Conservation (phyloP, 2,329 filamentous ascomycete species). For the Apiospora phragmitis region DNA sequence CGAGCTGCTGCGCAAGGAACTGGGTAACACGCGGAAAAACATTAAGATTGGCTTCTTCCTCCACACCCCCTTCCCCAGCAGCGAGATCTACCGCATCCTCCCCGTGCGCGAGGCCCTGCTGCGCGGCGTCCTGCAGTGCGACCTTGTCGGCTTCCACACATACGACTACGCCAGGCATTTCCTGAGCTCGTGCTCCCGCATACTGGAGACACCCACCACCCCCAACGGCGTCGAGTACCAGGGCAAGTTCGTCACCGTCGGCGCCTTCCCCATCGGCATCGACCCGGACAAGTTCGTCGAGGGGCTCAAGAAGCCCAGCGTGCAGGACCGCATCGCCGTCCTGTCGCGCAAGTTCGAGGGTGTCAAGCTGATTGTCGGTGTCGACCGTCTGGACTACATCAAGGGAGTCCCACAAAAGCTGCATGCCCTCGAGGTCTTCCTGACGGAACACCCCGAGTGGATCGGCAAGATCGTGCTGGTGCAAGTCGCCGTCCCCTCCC, state of each 20-base stretch:
- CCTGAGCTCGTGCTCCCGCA: slow-evolving; percentile 92
- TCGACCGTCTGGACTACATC: slow-evolving; percentile 97
- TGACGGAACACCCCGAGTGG: slow-evolving; percentile 97
- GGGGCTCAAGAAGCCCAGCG: slow-evolving; percentile 79
- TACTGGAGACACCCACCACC: slow-evolving; percentile 79
- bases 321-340: slow-evolving; percentile 82
- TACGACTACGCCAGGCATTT: slow-evolving; percentile 99
- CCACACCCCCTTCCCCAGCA: slow-evolving; percentile 95
- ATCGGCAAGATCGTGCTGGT: slow-evolving; percentile 96
- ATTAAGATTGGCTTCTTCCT: slow-evolving; percentile 98
- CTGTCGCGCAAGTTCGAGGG: slow-evolving; percentile 91
- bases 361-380: slow-evolving; percentile 94
- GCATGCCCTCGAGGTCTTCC: slow-evolving; percentile 92
- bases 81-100: slow-evolving; percentile 93
- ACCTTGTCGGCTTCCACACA: slow-evolving; percentile 96
- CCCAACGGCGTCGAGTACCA: slow-evolving; percentile 93
- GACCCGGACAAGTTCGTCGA: slow-evolving; percentile 96
- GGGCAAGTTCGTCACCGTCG: slow-evolving; percentile 84
- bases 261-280: slow-evolving; percentile 96
- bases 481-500: slow-evolving; percentile 91
- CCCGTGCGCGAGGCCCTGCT: slow-evolving; percentile 90
- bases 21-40: slow-evolving; percentile 79
- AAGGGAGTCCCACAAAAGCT: slow-evolving; percentile 98
- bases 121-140: slow-evolving; percentile 85
- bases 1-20: slow-evolving; percentile 89